Percentiles rank a stretch among this genome's conserved stretches.
Evolutionary conservation across 2,329 filamentous ascomycete species (phyloP).

Genomic region (Domatiomyces catenatus): DNA sequence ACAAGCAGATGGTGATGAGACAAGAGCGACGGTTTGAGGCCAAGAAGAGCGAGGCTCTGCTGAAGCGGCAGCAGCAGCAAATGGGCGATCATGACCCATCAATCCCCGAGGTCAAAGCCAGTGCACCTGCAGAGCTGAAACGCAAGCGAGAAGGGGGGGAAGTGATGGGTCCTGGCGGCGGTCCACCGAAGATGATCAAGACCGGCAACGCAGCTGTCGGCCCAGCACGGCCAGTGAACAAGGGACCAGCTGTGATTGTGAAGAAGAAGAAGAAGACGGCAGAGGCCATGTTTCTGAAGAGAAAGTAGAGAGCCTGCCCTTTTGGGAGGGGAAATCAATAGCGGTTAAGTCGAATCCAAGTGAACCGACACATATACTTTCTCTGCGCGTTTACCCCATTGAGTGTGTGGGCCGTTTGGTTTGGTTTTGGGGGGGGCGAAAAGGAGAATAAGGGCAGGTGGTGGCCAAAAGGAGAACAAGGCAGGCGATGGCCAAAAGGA

Average conservation of each 20-base stretch:
- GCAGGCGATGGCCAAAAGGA: too few species aligned
- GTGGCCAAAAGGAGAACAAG: too few species aligned
- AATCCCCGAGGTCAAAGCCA: conserved; percentile 23
- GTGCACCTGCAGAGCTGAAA: conserved; percentile 9
- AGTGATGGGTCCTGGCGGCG: conserved; percentile 1
- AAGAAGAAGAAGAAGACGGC: conserved; percentile 13
- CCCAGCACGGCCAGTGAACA: not conserved
- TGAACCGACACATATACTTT: not conserved
- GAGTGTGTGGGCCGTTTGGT: too few species aligned
- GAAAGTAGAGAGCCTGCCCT: not conserved
- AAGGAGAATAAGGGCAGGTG: too few species aligned
- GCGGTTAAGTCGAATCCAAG: not conserved
- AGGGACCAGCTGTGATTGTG: conserved; percentile 4
- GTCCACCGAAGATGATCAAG: conserved; percentile 3
- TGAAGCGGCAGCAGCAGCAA: conserved; percentile 27
- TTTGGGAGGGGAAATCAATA: too few species aligned
- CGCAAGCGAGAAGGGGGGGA: conserved; percentile 12
- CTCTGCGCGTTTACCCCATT: too few species aligned
- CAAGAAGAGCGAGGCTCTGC: conserved; percentile 22
- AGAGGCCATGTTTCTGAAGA: conserved; percentile 12
- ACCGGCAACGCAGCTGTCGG: conserved; percentile 1
- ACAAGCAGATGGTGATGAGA: conserved; percentile 23
- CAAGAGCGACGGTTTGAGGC: conserved; percentile 25
- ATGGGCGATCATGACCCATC: conserved; percentile 31
- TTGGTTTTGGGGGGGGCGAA: too few species aligned